phyloP scores from a whole-genome alignment of 768 basidiomycete species.

The Saitozyma podzolica region DNA sequence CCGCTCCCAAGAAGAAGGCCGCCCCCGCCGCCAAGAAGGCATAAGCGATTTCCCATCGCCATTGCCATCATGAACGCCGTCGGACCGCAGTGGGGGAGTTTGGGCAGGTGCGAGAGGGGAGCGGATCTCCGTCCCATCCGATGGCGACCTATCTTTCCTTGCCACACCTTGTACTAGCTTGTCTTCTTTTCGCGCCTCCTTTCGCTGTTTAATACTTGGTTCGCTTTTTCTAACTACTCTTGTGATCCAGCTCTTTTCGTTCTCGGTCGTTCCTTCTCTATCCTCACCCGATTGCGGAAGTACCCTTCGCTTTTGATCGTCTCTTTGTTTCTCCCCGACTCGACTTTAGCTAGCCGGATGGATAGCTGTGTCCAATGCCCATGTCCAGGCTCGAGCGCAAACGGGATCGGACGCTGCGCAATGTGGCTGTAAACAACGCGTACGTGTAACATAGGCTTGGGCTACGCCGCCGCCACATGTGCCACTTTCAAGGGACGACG shows the following conservation, averaged over 20 bases:
- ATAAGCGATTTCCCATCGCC: neutral
- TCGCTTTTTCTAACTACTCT: too few species aligned
- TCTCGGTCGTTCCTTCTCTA: neutral
- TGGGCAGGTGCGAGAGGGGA: neutral
- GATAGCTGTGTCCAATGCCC: too few species aligned
- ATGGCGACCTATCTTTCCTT: neutral
- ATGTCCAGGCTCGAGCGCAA: too few species aligned
- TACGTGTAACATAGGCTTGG: too few species aligned
- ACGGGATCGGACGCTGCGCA: too few species aligned
- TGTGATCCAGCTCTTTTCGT: too few species aligned
- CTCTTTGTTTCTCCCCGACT: neutral
- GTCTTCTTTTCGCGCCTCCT: neutral
- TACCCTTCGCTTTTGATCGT: slow-evolving; percentile 20
- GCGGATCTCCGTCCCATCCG: neutral
- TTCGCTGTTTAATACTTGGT: too few species aligned
- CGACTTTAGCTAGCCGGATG: too few species aligned
- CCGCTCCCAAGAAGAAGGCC: slow-evolving; percentile 39
- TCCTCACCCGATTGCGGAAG: neutral
- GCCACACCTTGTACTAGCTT: neutral
- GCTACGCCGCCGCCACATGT: too few species aligned
- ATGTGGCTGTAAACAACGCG: too few species aligned
- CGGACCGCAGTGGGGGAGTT: neutral
- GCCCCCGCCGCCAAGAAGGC: slow-evolving; percentile 40
- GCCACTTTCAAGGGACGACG: too few species aligned
- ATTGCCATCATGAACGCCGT: too few species aligned